Evolutionary conservation across 208 protist species (phyloP).

Genomic region (Acanthamoeba rhysodes): DNA sequence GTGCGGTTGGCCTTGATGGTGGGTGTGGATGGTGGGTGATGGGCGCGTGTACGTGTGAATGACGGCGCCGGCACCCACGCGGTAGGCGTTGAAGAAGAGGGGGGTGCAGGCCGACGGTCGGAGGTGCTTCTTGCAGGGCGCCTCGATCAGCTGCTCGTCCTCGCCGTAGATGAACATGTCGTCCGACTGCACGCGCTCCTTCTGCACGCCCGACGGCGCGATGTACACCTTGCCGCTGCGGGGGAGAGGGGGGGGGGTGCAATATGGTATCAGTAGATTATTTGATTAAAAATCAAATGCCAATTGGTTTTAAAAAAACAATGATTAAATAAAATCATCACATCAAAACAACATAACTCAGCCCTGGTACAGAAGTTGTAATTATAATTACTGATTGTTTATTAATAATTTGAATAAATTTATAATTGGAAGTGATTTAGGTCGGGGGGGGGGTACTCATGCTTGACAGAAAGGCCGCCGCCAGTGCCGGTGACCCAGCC

Average conservation of each 20-base stretch:
- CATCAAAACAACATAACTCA: no score
- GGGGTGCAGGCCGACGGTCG: slow-evolving; percentile 94
- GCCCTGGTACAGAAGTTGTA: no score
- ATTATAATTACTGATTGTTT: no score
- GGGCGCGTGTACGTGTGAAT: slow-evolving; percentile 94
- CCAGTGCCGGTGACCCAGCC: slow-evolving; percentile 97
- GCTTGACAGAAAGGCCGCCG: slow-evolving; percentile 95
- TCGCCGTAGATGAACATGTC: slow-evolving; percentile 95
- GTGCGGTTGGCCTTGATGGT: background rate
- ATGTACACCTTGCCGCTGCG: slow-evolving; percentile 93
- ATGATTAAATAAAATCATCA: no score
- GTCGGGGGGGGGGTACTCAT: slow-evolving; percentile 81
- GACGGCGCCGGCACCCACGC: slow-evolving; percentile 93
- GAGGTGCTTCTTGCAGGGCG: slow-evolving; percentile 20
- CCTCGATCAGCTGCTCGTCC: slow-evolving; percentile 65
- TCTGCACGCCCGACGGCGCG: slow-evolving; percentile 96
- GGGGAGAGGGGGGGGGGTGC: no score
- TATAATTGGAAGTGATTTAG: slow-evolving; percentile 56
- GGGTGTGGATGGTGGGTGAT: background rate
- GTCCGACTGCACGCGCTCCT: slow-evolving; percentile 94
- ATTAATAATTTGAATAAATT: background rate
- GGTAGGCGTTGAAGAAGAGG: slow-evolving; percentile 96
- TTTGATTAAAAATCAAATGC: no score
- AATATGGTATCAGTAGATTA: no score
- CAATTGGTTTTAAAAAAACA: no score